phyloP scores from a whole-genome alignment of 2,329 filamentous ascomycete genomes.

The Sclerotinia spermophila region DNA sequence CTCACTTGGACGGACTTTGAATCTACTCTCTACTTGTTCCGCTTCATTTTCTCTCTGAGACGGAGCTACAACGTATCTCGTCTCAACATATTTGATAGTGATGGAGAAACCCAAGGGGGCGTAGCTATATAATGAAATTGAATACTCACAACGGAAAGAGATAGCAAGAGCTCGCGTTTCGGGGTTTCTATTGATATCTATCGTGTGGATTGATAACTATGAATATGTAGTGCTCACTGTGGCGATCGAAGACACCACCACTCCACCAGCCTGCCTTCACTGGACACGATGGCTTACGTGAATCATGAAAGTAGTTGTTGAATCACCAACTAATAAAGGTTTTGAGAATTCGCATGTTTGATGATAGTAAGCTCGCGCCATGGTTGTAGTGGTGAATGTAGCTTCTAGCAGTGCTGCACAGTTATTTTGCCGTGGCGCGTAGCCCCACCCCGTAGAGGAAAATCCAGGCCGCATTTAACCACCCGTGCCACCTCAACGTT shows the following conservation, averaged over 20 bases:
- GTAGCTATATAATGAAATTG: not conserved
- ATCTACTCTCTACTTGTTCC: too few species aligned
- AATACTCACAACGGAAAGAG: not conserved
- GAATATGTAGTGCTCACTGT: too few species aligned
- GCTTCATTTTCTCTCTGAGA: not conserved
- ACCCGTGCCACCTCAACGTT: not conserved
- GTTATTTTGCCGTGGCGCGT: not conserved
- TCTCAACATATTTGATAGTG: not conserved
- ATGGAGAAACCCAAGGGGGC: not conserved
- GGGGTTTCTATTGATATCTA: not conserved
- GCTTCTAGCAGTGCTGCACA: too few species aligned
- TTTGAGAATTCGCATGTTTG: too few species aligned
- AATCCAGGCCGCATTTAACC: too few species aligned
- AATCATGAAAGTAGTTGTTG: rapidly evolving
- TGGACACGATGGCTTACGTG: not conserved
- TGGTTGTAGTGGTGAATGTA: not conserved
- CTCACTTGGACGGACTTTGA: too few species aligned
- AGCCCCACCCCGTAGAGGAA: too few species aligned
- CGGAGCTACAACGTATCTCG: not conserved
- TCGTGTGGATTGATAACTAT: too few species aligned
- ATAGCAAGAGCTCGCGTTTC: not conserved
- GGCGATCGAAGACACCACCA: not conserved
- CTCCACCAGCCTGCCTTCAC: not conserved
- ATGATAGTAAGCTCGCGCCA: not conserved
- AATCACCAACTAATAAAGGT: too few species aligned